These are phyloP conservation scores for Ogataea salicorniae DNA, from an alignment of 805 yeast genomes.

Conservation along the genomic window DNA sequence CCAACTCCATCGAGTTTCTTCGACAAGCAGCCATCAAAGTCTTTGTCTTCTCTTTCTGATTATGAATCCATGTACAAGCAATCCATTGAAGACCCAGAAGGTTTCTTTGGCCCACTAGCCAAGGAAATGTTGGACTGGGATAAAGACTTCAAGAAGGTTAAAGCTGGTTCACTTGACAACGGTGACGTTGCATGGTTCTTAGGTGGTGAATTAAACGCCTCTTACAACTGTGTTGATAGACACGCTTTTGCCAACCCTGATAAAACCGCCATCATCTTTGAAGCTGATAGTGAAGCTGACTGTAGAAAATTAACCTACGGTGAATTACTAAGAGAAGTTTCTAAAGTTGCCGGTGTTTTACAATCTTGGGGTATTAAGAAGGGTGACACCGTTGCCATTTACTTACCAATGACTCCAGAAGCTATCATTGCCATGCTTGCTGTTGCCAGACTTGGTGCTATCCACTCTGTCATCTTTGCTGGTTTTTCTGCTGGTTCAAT, in stretches of 20 bases:
- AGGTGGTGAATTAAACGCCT: conserved; percentile 86
- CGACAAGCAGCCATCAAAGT: conserved; percentile 54
- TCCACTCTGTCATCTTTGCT: conserved; percentile 82
- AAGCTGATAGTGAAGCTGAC: conserved; percentile 72
- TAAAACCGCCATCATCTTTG: conserved; percentile 71
- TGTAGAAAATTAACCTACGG: conserved; percentile 62
- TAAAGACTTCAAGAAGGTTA: conserved; percentile 62
- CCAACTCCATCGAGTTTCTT: conserved; percentile 52
- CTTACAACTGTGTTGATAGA: conserved; percentile 78
- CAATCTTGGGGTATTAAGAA: conserved; percentile 64
- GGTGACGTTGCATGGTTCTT: conserved; percentile 93
- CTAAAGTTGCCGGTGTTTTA: conserved; percentile 61
- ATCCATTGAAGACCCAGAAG: conserved; percentile 75
- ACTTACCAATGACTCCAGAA: conserved; percentile 82
- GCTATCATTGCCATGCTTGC: conserved; percentile 74
- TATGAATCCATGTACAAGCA: conserved; percentile 65
- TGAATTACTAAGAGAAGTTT: conserved; percentile 65
- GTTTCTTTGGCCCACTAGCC: conserved; percentile 76
- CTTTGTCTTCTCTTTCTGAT: conserved; percentile 58
- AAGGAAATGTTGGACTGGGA: conserved; percentile 74
- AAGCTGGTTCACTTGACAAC: conserved; percentile 56
- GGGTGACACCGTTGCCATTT: conserved; percentile 84
- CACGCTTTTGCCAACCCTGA: conserved; percentile 69
- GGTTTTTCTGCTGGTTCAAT: conserved; percentile 74
- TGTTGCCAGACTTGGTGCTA: conserved; percentile 74